Evolutionary conservation across 2,329 filamentous ascomycete genomes (phyloP), one percentile per base, ranked within the genome.

Genomic region (Neopestalotiopsis rosae): DNA sequence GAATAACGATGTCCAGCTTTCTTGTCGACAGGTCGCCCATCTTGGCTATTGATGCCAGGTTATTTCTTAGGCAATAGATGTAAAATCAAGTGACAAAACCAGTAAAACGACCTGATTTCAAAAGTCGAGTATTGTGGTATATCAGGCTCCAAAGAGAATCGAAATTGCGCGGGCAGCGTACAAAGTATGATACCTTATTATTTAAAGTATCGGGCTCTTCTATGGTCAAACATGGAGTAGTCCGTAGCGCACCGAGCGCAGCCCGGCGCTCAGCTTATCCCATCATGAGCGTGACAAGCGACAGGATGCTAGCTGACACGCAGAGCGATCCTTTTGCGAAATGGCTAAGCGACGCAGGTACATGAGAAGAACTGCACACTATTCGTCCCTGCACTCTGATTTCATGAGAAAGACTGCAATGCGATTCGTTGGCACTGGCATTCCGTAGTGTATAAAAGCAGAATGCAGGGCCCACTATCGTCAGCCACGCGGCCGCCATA

Each of bases 1-100:
- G 42, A 40, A 69, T 66, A 20, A 69, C 66, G 7, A 69, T 66
- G 12, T 66, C 32, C 9, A 69, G 64, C 42, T 52, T 52, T 40
- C 49, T 66, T 6, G 61, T 24, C 14, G 59, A 14, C 20, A 62
- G 59, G 12, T 62, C 59, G 12, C 59, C 59, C 59, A 62, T 62
- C 2, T 12, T 40, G 9, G 32, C 9, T 17, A 52, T 20, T n/a
- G 20, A 52, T 24, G n/a, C n/a, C 7, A 7, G 20, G n/a, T 3
- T 17, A 52, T 17, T 9, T n/a, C 17, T 3, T 7, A 20, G n/a
- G 2, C 4, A n/a, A 10, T 1, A 2, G 17, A 24, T 52, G 7
- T n/a, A n/a, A 20, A 52, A 52, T 52, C n/a, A 52, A 52, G n/a
- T 20, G 20, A 52, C 7, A 52, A n/a, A n/a, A 24, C n/a, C 6